Base-by-base conservation (phyloP, 805 yeast species). In the Suhomyces kilbournensis region DNA sequence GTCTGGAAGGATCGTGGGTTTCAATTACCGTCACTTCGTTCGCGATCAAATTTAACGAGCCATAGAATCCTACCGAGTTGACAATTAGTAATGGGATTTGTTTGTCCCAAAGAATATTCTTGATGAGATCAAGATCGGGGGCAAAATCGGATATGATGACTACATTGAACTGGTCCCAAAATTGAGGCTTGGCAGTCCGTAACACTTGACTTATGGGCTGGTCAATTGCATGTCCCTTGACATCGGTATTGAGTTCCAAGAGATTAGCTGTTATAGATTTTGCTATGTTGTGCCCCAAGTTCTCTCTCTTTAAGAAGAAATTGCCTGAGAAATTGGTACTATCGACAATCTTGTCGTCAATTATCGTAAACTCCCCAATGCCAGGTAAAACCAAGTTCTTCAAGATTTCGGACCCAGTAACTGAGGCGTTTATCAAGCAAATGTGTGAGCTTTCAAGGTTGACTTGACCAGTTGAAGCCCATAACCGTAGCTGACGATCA, bases 401-500 rank as follows among this genome's bases (percentile, higher is more conserved):
- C 38, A 87, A 66, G 3, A 82, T 68, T 66, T 93, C 98, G 2
- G 84, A 77, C 1, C 86, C 82, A 0, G 84, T 73, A 0, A 84
- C 61, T 1, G 82, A 73, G 4, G 83, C 83, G 44, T 82, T 81
- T 2, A 90, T 59, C 2, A 90, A 66, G 51, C 90, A 80, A 3
- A 91, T 75, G 51, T 79, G 83, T 0, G 92, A 73, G 1, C 64
- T 60, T 30, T 81, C 81, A 15, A 93, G 72, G 6, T 75, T 71
- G 3, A 66, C 53, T 62, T 93, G 99, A 3, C 97, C 99, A 9
- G 77, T 67, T 0, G 78, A 61, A 1, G 89, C 91, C 98, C 98
- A 93, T 14, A 93, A 71, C 35, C 97, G 79, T 53, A 93, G 71
- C 64, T 93, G 98, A 38, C 99, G 78, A 67, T 92, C 97, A 64